Percentiles rank a stretch among this genome's conserved stretches.
These are phyloP conservation scores for Aspergillus pseudoviridinutans DNA, from an alignment of 2,329 filamentous ascomycete genomes.

Conservation along the genomic window DNA sequence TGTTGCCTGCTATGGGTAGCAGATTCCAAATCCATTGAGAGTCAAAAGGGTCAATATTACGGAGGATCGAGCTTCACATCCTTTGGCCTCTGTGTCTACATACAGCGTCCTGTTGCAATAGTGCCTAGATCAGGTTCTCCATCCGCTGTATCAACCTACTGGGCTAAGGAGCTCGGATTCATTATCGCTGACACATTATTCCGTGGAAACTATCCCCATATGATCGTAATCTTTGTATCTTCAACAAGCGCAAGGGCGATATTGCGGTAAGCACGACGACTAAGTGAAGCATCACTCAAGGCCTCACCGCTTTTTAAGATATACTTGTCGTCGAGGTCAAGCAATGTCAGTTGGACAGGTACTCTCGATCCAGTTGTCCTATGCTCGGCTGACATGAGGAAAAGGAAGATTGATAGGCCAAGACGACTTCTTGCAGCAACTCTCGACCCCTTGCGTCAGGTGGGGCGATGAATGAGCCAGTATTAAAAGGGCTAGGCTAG, in stretches of 20 bases:
- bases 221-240: background rate
- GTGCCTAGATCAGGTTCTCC: no score
- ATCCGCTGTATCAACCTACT: no score
- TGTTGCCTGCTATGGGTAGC: background rate
- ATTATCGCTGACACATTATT: background rate
- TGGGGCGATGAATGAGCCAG: constrained; percentile 1
- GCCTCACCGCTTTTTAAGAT: constrained; percentile 14
- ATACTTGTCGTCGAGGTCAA: background rate
- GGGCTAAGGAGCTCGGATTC: background rate
- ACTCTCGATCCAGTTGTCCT: constrained; percentile 14
- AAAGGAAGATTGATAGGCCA: constrained; percentile 15
- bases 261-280: background rate
- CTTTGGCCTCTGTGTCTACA: background rate
- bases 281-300: constrained; percentile 4
- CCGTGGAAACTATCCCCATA: background rate
- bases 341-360: constrained; percentile 12
- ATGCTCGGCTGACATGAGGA: constrained; percentile 14
- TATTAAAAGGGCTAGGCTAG: background rate
- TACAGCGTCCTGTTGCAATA: no score
- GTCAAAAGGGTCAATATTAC: background rate
- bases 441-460: constrained; percentile 21
- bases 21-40: background rate
- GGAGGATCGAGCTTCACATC: no score
- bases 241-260: background rate
- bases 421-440: constrained; percentile 16